Base-by-base conservation (phyloP, 1,284 basidiomycete genomes). In the Exsudoporus floridanus region DNA sequence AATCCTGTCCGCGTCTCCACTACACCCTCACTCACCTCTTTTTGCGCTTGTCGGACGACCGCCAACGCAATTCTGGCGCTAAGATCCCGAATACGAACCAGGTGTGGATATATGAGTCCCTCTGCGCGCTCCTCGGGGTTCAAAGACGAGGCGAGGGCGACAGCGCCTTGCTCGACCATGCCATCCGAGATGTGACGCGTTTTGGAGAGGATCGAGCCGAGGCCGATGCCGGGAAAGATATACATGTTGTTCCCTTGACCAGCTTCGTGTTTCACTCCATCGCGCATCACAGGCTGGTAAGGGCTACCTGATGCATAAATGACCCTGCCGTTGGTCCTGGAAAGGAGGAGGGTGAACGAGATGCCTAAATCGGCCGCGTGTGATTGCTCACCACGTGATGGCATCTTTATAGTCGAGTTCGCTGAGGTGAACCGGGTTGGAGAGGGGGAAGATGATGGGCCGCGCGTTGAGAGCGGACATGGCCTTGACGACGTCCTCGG, bases 401-500 rank as follows among this genome's bases (percentile, higher is more conserved):
- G 90, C 91, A 59, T 93, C 82, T 35, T 78, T 73, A 60, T 86
- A 92, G 38, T 86, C 84, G 46, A 86, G 71, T 67, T 89, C 87
- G 60, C 81, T 80, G 49, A 89, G 78, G 53, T 80, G 75, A 23
- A 86, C 80, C 2, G 92, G 91, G 70, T 94, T 94, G 35, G 88
- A 90, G 3, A 94, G 81, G 37, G 91, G 90, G 74, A 94, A 92
- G 67, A 94, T 83, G 74, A 93, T 90, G 34, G 92, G 91, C 12
- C 83, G 80, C 41, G 74, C 64, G 73, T 92, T 93, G 52, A 87
- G 73, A 31, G 78, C 72, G 10, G 81, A 80, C 89, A 94, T 91
- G 42, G 80, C 73, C 49, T 77, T 76, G 45, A 93, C 80, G 35
- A 88, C 83, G 18, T 80, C 73, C 67, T 88, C 80, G 42, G 77